These are phyloP conservation scores for Mollisia scopiformis DNA, from an alignment of 2,329 filamentous ascomycete species.

Conservation along the genomic window DNA sequence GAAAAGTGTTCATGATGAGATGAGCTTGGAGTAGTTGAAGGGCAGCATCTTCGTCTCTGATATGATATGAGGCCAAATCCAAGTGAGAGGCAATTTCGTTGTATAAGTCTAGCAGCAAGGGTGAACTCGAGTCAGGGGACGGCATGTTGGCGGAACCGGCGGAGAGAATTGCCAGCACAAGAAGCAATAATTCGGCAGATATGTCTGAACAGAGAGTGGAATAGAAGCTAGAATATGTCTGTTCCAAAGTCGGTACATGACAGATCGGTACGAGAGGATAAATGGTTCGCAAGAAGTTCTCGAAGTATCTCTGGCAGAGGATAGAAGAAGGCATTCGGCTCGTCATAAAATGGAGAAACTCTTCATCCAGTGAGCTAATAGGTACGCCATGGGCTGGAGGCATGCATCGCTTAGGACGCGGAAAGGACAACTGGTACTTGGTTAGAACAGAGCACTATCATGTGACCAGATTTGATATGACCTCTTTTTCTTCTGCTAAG, in stretches of 20 bases:
- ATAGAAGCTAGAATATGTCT: background rate
- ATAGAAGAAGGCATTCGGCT: slow-evolving; percentile 1
- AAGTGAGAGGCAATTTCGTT: background rate
- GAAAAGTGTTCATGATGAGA: slow-evolving; percentile 14
- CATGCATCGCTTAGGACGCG: background rate
- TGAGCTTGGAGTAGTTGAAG: slow-evolving; percentile 15
- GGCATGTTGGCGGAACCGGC: background rate
- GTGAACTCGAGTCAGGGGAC: background rate
- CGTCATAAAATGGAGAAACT: background rate
- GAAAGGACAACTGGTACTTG: background rate
- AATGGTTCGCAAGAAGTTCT: slow-evolving; percentile 7
- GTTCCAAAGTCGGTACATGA: background rate
- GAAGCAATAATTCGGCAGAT: background rate
- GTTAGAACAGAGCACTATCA: background rate
- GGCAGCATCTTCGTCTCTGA: background rate
- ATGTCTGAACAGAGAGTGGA: background rate
- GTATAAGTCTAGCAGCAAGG: background rate
- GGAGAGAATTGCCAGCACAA: background rate
- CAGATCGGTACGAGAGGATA: slow-evolving; percentile 5
- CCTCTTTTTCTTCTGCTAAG: background rate
- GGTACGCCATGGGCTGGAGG: background rate
- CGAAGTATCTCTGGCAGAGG: slow-evolving; percentile 5
- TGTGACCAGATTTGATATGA: background rate
- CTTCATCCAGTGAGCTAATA: background rate
- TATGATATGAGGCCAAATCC: slow-evolving; percentile 1